phyloP scores from a whole-genome alignment of 1,139 yeast genomes.

The Geotrichum phurueaensis region DNA sequence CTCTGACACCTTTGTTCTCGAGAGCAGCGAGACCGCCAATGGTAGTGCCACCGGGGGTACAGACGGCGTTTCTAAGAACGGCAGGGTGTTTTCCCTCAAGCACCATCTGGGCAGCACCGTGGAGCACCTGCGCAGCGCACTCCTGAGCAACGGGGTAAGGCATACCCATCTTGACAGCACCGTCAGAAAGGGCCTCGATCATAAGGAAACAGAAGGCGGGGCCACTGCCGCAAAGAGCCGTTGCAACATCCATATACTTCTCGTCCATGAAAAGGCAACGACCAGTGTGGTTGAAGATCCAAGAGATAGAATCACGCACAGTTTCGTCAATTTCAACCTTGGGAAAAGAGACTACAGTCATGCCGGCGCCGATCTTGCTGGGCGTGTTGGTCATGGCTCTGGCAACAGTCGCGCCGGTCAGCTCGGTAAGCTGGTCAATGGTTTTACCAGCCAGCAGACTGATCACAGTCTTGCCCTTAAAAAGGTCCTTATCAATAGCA shows the following conservation, averaged over 20 bases:
- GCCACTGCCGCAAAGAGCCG: constrained; percentile 92
- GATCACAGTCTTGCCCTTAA: constrained; percentile 58
- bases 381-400: constrained; percentile 99
- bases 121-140: constrained; percentile 93
- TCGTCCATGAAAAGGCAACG: constrained; percentile 43
- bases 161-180: constrained; percentile 92
- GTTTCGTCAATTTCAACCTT: constrained; percentile 43
- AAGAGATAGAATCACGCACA: constrained; percentile 45
- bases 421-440: constrained; percentile 54
- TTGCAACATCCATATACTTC: constrained; percentile 93
- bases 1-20: constrained; percentile 88
- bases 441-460: constrained; percentile 93
- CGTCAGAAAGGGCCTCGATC: constrained; percentile 89
- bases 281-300: constrained; percentile 59
- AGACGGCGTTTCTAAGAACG: constrained; percentile 75
- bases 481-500: constrained; percentile 38
- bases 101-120: constrained; percentile 94
- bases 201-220: constrained; percentile 89
- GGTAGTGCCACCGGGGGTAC: constrained; percentile 98
- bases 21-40: constrained; percentile 89
- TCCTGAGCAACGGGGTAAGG: constrained; percentile 78
- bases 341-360: constrained; percentile 66
- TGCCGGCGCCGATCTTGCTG: constrained; percentile 81
- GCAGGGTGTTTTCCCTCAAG: constrained; percentile 80
- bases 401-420: constrained; percentile 53